Conservation (phyloP, 202 grass and related monocot genomes). For the Eragrostis tef region DNA sequence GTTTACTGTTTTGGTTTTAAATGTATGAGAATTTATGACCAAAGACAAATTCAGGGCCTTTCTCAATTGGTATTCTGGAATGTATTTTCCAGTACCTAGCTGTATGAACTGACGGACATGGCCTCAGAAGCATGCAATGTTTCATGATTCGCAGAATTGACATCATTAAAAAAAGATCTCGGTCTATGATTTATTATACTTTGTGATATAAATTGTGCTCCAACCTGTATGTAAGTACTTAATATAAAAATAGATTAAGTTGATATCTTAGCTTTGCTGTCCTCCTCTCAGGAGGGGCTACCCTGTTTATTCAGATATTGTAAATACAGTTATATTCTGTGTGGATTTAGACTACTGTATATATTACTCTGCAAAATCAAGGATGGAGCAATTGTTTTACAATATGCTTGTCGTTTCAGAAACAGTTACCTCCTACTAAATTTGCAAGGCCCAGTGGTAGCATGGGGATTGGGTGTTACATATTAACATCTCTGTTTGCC, state of each 20-base stretch:
- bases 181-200: neutral
- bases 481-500: neutral
- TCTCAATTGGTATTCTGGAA: neutral
- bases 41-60: neutral
- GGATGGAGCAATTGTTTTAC: neutral
- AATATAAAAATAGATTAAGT: neutral
- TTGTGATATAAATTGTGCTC: neutral
- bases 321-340: neutral
- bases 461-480: neutral
- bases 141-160: too few relatives aligned
- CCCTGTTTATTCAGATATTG: neutral
- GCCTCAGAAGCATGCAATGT: neutral
- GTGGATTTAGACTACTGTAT: neutral
- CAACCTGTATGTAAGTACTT: neutral
- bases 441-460: neutral
- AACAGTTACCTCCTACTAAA: neutral
- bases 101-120: neutral
- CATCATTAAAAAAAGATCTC: neutral
- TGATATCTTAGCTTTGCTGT: neutral
- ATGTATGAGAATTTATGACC: neutral
- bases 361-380: neutral
- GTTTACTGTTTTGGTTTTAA: neutral
- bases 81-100: neutral
- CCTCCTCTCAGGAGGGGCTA: neutral
- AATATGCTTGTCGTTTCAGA: neutral